Evolutionary conservation across 768 basidiomycete genomes (phyloP), one percentile per base, ranked within the genome.

Genomic region (Tricholoma furcatifolium): DNA sequence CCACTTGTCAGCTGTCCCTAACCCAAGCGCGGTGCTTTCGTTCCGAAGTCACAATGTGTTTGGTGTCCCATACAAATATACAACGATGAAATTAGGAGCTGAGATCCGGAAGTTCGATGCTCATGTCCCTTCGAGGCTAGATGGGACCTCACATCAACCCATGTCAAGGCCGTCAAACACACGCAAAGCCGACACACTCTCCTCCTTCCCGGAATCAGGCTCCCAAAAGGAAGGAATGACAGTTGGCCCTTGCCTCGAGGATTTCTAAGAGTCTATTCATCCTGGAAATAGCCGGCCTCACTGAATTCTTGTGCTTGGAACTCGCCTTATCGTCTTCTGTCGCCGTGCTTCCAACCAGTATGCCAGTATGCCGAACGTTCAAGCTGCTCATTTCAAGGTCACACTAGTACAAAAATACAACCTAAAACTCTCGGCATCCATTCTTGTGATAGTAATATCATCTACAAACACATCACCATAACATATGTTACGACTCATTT

Each of bases 1-100:
- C 72, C 73, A 73, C 73, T 67, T 71, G 70, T 70, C 72, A 74
- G 62, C 63, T 67, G 68, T 59, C 54, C 66, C 53, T 66, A 66
- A 61, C 53, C 49, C 58, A 56, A 56, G 35, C 56, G 56, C 31
- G 57, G 43, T 55, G 57, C 43, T 51, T 62, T 66, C 62, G 55
- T 56, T 55, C 57, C 47, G 59, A 55, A 54, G 42, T 47, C 18
- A 20, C 38, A 47, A 38, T 46, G 31, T 54, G 38, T 34, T 31
- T 36, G 38, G 51, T 45, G 36, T 55, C 21, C n/a, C 32, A 20
- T 54, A 45, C 52, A 35, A 31, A 55, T 43, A 43, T 36, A 34
- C 47, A 41, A 51, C 43, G 44, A 60, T 48, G 43, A 24, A 55
- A 43, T 56, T 42, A 51, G 49, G 60, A 54, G 54, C 52, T 34